Evolutionary conservation across 306 rosid species (phyloP).

Genomic region (Urtica urens): DNA sequence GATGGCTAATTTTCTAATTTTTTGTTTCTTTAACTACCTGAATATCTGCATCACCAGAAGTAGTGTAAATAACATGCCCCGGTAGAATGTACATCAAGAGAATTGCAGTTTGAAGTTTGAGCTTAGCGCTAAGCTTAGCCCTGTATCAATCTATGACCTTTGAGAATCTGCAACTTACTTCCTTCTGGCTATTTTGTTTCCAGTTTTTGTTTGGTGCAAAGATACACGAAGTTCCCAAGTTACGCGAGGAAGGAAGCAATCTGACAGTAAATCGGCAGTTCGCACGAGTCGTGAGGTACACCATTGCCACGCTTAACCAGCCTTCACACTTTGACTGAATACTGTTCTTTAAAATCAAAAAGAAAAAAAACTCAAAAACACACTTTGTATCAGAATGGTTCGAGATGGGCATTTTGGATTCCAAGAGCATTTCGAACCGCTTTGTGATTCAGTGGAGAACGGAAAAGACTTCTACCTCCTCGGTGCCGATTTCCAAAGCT

Average conservation of each 20-base stretch:
- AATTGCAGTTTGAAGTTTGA: no score
- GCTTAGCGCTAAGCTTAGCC: no score
- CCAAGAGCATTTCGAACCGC: conserved; percentile 46
- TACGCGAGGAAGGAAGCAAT: conserved; percentile 39
- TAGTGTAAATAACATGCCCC: no score
- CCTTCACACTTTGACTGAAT: neutral
- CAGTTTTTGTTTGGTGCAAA: conserved; percentile 71
- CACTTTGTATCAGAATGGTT: conserved; percentile 40
- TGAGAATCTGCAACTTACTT: conserved; percentile 3
- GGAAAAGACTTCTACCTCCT: conserved; percentile 49
- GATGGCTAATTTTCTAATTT: no score
- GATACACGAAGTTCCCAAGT: conserved; percentile 40
- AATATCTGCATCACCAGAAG: no score
- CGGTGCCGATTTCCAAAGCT: conserved; percentile 53
- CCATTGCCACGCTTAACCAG: conserved; percentile 2
- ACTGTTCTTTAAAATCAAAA: neutral
- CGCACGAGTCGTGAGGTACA: conserved; percentile 48
- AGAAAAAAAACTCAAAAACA: no score
- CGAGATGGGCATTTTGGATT: conserved; percentile 59
- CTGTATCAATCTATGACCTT: no score
- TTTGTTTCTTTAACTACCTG: no score
- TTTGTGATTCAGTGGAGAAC: conserved; percentile 50
- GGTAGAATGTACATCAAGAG: no score
- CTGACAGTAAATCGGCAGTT: conserved; percentile 39
- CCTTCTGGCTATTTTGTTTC: conserved; percentile 8